Evolutionary conservation across 2,329 filamentous ascomycete genomes (phyloP).

Genomic region (Saccharata proteae): DNA sequence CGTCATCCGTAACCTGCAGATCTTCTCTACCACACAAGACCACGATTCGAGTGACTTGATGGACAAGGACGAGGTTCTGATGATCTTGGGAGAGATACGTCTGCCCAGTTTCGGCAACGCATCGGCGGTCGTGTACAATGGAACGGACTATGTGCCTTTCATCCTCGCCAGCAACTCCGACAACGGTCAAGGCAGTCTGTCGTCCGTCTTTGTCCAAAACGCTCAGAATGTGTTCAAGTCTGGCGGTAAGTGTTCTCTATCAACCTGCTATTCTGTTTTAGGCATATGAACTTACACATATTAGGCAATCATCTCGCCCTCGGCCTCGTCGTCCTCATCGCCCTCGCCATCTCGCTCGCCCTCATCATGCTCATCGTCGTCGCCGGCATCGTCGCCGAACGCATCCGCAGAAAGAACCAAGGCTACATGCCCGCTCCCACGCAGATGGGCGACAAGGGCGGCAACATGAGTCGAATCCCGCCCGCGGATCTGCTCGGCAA

Average conservation of each 20-base stretch:
- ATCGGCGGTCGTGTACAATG: slow-evolving; percentile 81
- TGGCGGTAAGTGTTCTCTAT: slow-evolving; percentile 38
- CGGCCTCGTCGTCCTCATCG: slow-evolving; percentile 70
- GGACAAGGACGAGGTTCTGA: slow-evolving; percentile 54
- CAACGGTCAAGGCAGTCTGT: slow-evolving; percentile 59
- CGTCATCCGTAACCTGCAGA: slow-evolving; percentile 65
- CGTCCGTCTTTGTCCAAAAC: slow-evolving; percentile 72
- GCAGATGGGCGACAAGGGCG: slow-evolving; percentile 32
- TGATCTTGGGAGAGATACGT: slow-evolving; percentile 74
- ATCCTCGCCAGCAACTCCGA: slow-evolving; percentile 60
- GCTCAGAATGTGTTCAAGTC: slow-evolving; percentile 58
- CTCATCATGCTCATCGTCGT: slow-evolving; percentile 69
- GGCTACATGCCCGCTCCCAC: slow-evolving; percentile 71
- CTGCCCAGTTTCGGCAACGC: slow-evolving; percentile 66
- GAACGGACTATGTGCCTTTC: slow-evolving; percentile 65
- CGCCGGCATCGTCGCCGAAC: slow-evolving; percentile 62
- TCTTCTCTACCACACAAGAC: slow-evolving; percentile 57
- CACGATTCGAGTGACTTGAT: slow-evolving; percentile 57
- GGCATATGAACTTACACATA: not conserved
- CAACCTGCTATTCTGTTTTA: not conserved
- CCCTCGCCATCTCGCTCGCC: slow-evolving; percentile 63
- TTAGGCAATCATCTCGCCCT: slow-evolving; percentile 39
- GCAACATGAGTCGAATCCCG: slow-evolving; percentile 39
- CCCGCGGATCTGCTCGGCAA: slow-evolving; percentile 31
- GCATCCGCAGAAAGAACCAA: slow-evolving; percentile 62